These are phyloP conservation scores for Colletotrichum euphorbiae DNA, from an alignment of 2,329 filamentous ascomycete species.

Conservation along the genomic window DNA sequence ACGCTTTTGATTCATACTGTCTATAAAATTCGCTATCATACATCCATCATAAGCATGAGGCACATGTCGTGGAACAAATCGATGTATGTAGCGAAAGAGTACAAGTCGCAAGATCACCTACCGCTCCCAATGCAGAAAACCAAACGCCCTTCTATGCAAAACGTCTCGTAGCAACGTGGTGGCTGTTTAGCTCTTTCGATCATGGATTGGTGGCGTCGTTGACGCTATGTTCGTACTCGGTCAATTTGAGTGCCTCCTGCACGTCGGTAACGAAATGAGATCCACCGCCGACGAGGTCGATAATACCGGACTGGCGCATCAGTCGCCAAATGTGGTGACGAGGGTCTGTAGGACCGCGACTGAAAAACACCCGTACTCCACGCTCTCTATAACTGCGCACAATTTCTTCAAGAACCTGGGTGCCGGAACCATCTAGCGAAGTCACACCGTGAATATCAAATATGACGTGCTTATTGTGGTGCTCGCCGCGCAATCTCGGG, in stretches of 20 bases:
- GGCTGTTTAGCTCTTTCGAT: neutral
- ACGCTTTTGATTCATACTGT: slow-evolving; percentile 28
- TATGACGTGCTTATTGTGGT: slow-evolving; percentile 90
- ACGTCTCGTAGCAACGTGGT: neutral
- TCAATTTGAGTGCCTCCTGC: slow-evolving; percentile 83
- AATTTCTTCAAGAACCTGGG: slow-evolving; percentile 92
- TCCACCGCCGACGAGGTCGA: slow-evolving; percentile 83
- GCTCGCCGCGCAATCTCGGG: slow-evolving; percentile 79
- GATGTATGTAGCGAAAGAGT: neutral
- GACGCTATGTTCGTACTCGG: slow-evolving; percentile 74
- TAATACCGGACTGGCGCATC: slow-evolving; percentile 84
- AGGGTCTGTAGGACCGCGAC: slow-evolving; percentile 61
- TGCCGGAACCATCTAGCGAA: slow-evolving; percentile 90
- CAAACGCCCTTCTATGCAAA: slow-evolving; percentile 33
- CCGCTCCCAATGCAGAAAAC: slow-evolving; percentile 27
- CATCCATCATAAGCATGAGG: slow-evolving; percentile 12
- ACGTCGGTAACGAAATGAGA: slow-evolving; percentile 85
- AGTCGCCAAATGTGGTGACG: slow-evolving; percentile 73
- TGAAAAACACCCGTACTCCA: slow-evolving; percentile 83
- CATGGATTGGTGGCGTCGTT: slow-evolving; percentile 37
- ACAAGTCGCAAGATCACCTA: neutral
- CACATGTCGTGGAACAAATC: neutral
- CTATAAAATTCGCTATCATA: slow-evolving; percentile 18
- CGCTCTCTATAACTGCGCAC: slow-evolving; percentile 82
- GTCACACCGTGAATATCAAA: slow-evolving; percentile 99